Percentiles rank a stretch among this genome's conserved stretches.
Evolutionary conservation across 257 asterid genomes (phyloP).

Genomic region (Linaria vulgaris): DNA sequence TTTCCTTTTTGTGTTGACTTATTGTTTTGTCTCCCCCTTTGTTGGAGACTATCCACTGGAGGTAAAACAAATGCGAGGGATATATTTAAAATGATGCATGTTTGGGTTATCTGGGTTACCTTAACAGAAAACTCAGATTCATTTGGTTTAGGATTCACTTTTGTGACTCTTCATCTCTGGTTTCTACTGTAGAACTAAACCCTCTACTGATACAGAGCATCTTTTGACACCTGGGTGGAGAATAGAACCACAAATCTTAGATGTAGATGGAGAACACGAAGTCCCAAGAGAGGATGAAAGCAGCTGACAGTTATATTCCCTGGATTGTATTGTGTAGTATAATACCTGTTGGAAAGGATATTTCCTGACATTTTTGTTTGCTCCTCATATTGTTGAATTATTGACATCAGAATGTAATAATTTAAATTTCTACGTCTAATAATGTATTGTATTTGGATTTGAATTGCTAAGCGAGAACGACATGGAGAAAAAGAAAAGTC

Average conservation of each 20-base stretch:
- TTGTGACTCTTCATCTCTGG: not conserved
- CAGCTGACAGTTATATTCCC: not conserved
- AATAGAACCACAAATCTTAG: not conserved
- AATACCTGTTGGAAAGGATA: not conserved
- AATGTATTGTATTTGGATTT: not conserved
- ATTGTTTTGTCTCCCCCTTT: not conserved
- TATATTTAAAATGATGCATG: too few species aligned
- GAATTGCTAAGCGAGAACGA: not conserved
- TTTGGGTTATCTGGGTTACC: not conserved
- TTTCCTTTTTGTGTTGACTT: conserved; percentile 11
- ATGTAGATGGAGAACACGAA: conserved; percentile 4
- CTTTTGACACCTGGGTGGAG: too few species aligned
- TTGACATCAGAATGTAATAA: not conserved
- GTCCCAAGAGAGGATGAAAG: not conserved
- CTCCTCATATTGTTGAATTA: not conserved
- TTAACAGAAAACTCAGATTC: not conserved
- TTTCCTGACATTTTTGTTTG: not conserved
- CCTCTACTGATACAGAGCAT: too few species aligned
- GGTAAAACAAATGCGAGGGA: not conserved
- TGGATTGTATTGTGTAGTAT: not conserved
- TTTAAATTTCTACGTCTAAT: not conserved
- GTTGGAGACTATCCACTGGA: not conserved
- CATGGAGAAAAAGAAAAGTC: not conserved
- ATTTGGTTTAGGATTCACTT: not conserved
- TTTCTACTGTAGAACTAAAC: too few species aligned